These are phyloP conservation scores for Ustanciosporium gigantosporum DNA, from an alignment of 1,284 basidiomycete species.

Conservation along the genomic window DNA sequence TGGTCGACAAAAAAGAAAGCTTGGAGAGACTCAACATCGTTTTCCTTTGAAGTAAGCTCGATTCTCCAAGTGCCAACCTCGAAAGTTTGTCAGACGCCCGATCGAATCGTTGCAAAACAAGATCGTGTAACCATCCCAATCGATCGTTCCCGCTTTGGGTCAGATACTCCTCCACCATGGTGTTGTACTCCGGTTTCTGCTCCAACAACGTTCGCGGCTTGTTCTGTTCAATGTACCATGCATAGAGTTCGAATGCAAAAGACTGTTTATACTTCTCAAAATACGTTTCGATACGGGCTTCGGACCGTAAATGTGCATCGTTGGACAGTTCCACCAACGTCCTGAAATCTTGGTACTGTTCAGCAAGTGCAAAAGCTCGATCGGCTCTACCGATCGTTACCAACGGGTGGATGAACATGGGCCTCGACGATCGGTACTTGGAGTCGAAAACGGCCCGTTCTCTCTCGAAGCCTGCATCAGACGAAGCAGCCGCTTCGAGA, in stretches of 20 bases:
- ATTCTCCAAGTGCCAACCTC: conserved; percentile 66
- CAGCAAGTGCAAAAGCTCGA: conserved; percentile 78
- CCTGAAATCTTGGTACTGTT: conserved; percentile 80
- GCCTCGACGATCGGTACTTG: conserved; percentile 71
- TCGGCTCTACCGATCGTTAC: conserved; percentile 72
- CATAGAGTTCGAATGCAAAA: conserved; percentile 85
- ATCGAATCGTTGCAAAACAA: conserved; percentile 72
- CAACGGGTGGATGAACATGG: conserved; percentile 74
- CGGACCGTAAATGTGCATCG: conserved; percentile 60
- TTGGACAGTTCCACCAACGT: conserved; percentile 81
- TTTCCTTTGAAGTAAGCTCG: conserved; percentile 64
- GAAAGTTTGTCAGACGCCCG: conserved; percentile 70
- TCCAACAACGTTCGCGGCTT: conserved; percentile 76
- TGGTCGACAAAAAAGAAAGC: conserved; percentile 73
- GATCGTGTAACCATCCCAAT: conserved; percentile 83
- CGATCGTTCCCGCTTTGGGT: conserved; percentile 68
- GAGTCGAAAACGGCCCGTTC: conserved; percentile 70
- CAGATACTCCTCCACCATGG: conserved; percentile 78
- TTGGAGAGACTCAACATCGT: conserved; percentile 89
- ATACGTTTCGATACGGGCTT: conserved; percentile 67
- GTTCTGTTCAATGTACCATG: conserved; percentile 68
- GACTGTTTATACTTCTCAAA: conserved; percentile 78
- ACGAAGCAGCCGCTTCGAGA: conserved; percentile 41
- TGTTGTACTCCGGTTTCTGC: conserved; percentile 69
- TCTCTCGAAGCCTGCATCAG: conserved; percentile 46